Base-by-base conservation (phyloP, 2,329 filamentous ascomycete species). In the Clonostachys sp. region DNA sequence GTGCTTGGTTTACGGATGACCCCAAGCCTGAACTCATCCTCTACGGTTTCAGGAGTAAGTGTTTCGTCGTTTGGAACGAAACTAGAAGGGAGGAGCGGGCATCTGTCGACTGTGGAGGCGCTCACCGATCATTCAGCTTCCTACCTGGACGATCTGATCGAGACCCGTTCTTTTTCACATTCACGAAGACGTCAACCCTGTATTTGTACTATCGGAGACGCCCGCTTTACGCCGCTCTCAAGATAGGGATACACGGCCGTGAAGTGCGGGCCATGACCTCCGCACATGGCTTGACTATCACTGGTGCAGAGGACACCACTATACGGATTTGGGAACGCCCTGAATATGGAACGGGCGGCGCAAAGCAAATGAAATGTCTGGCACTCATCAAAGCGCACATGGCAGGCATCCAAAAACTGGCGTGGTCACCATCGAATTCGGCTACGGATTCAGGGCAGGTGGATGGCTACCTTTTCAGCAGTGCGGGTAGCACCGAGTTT, bases 401-500 rank as follows among this genome's bases (percentile, higher is more conserved):
- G 2, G 86, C 90, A 0, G 94, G 92, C 1, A 81, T 97, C 8
- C 92, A 96, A 62, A 78, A 84, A 51, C 71, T 96, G 1, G 78
- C 78, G 50, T 97, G 90, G 89, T 82, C 30, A n/a, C n/a, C 17
- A 16, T n/a, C 18, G 12, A 18, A 39, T 47, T 87, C 2, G 76
- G 80, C 42, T 80, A 85, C 3, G 7, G 36, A n/a, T 12, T 39
- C 36, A n/a, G 14, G 14, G 12, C 36, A 39, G 14, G 7, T n/a
- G 17, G 14, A n/a, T n/a, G 64, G 72, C 2, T 87, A 86, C 55
- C 78, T 99, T 3, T 87, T 97, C 61, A 96, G 89, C 53, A 91
- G 89, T 57, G 90, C 82, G 6, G 94, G 91, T 0, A 85, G 83
- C 51, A 92, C 96, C 62, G 92, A 99, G 64, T 86, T 97, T 53